phyloP scores from a whole-genome alignment of 192 early-diverging fungal genomes.

The Coemansia sp. region DNA sequence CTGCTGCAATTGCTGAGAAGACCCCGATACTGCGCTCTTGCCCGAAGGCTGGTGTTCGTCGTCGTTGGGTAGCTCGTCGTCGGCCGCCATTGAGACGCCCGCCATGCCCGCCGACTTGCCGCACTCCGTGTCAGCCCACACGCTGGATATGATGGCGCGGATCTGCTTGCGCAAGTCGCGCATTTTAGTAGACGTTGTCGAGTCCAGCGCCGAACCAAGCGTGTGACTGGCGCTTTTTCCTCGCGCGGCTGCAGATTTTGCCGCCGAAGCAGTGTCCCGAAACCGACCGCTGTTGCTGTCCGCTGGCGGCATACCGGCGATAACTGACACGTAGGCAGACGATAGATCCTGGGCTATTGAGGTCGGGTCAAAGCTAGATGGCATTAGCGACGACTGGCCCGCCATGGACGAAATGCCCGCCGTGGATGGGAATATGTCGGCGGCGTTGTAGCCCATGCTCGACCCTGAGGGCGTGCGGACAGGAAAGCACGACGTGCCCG shows the following conservation, averaged over 20 bases:
- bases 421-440: slow-evolving; percentile 7
- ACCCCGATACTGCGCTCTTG: no score
- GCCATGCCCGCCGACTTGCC: slow-evolving; percentile 54
- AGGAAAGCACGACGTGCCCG: slow-evolving; percentile 2
- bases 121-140: slow-evolving; percentile 55
- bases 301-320: slow-evolving; percentile 22
- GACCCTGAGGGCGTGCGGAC: slow-evolving; percentile 41
- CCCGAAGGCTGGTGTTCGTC: not conserved
- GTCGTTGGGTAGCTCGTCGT: slow-evolving; percentile 14
- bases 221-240: slow-evolving; percentile 52
- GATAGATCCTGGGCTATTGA: slow-evolving; percentile 46
- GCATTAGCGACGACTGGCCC: not conserved
- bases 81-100: slow-evolving; percentile 33
- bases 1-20: not conserved
- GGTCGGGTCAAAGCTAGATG: slow-evolving; percentile 38
- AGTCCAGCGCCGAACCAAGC: slow-evolving; percentile 5
- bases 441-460: slow-evolving; percentile 13
- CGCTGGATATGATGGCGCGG: slow-evolving; percentile 46
- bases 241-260: slow-evolving; percentile 27
- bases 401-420: slow-evolving; percentile 6
- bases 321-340: slow-evolving; percentile 46
- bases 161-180: slow-evolving; percentile 39
- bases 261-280: not conserved
- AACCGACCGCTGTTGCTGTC: not conserved
- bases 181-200: slow-evolving; percentile 23